Conservation (phyloP, 345 rosid species). For the Chamaenerion angustifolium region DNA sequence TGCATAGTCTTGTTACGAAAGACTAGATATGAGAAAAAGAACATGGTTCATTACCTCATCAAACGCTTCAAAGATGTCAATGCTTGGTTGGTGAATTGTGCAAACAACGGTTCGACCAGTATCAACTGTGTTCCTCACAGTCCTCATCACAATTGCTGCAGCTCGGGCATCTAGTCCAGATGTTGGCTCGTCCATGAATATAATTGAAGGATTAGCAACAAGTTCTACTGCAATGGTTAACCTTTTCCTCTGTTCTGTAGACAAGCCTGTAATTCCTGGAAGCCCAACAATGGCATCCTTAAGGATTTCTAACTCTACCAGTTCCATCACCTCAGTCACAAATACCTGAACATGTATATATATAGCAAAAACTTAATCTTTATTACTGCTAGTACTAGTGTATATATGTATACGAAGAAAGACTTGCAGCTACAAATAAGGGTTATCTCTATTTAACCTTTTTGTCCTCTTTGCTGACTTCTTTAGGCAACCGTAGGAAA, state of each 20-base stretch:
- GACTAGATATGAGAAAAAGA: not conserved
- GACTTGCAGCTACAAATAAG: not conserved
- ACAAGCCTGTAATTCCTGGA: conserved; percentile 31
- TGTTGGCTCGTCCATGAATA: conserved; percentile 52
- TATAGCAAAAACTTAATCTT: not conserved
- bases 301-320: conserved; percentile 22
- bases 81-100: conserved; percentile 50
- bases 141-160: conserved; percentile 45
- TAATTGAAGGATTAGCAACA: conserved; percentile 47
- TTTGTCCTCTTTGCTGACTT: conserved; percentile 60
- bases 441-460: conserved; percentile 42
- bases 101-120: conserved; percentile 48
- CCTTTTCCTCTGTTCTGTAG: conserved; percentile 42
- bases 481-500: conserved; percentile 6
- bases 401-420: not conserved
- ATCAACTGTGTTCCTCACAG: conserved; percentile 39
- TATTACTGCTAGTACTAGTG: conserved; percentile 9
- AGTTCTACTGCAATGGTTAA: conserved; percentile 47
- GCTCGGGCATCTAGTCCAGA: conserved; percentile 42
- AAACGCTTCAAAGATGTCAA: conserved; percentile 48
- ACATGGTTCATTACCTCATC: conserved; percentile 24
- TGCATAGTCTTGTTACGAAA: not conserved
- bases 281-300: conserved; percentile 26
- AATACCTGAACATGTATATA: conserved; percentile 18
- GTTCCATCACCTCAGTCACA: conserved; percentile 39